Percentiles rank a stretch among this genome's conserved stretches.
phyloP scores from a whole-genome alignment of 371 early-diverging fungal species.

The Apophysomyces elegans region DNA sequence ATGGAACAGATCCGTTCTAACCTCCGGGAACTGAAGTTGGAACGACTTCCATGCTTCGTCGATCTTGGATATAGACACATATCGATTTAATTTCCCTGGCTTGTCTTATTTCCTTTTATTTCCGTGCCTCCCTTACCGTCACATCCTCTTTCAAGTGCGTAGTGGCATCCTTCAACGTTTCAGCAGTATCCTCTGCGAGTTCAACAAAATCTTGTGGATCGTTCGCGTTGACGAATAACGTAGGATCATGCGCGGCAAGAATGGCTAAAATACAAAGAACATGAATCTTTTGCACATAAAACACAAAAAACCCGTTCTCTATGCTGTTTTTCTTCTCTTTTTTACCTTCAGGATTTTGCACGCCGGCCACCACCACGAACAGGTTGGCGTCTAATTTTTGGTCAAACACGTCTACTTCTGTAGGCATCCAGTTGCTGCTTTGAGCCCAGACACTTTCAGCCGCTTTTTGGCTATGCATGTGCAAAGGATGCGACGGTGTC shows the following conservation, averaged over 20 bases:
- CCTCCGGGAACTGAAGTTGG: constrained; percentile 8
- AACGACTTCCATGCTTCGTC: constrained; percentile 7
- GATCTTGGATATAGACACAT: background rate
- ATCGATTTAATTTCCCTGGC: no score
- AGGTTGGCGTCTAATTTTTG: constrained; percentile 18
- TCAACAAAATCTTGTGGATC: constrained; percentile 30
- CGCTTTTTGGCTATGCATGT: constrained; percentile 20
- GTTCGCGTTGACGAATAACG: constrained; percentile 43
- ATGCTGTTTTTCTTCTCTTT: background rate
- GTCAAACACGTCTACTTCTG: constrained; percentile 21
- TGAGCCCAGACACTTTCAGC: constrained; percentile 21
- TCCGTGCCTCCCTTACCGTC: background rate
- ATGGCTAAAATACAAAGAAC: constrained; percentile 13
- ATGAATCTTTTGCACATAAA: background rate
- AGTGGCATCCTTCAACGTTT: constrained; percentile 16
- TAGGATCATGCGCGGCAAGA: constrained; percentile 28
- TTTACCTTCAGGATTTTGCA: constrained; percentile 22
- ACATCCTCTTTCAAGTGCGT: background rate
- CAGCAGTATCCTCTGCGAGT: constrained; percentile 29
- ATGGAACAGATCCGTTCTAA: constrained; percentile 15
- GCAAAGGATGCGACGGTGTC: constrained; percentile 17
- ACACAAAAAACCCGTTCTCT: background rate
- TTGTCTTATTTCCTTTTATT: background rate
- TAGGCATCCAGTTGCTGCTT: constrained; percentile 4
- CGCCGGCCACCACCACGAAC: constrained; percentile 23